Conservation (phyloP, 768 basidiomycete genomes). For the Collybia sordida region DNA sequence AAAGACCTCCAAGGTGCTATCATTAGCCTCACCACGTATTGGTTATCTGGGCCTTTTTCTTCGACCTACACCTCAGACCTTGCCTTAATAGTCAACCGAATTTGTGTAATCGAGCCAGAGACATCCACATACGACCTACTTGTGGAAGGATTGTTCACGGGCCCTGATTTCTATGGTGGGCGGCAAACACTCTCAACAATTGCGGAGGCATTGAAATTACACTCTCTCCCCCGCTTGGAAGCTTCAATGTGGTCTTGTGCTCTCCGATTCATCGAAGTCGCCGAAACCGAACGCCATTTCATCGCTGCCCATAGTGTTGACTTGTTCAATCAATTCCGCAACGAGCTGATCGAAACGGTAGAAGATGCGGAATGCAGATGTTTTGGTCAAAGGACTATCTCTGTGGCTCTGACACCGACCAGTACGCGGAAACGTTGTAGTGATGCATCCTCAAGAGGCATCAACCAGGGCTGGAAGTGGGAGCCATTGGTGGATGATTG, state of each 20-base stretch:
- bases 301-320: slow-evolving; percentile 13
- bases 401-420: too few relatives aligned
- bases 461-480: slow-evolving; percentile 41
- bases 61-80: background rate
- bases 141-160: slow-evolving; percentile 12
- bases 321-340: slow-evolving; percentile 33
- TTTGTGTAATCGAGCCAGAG: slow-evolving; percentile 25
- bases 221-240: slow-evolving; percentile 39
- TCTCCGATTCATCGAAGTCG: slow-evolving; percentile 44
- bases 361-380: slow-evolving; percentile 54
- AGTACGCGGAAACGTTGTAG: too few relatives aligned
- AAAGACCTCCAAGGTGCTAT: slow-evolving; percentile 9
- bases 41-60: slow-evolving; percentile 8
- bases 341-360: slow-evolving; percentile 40
- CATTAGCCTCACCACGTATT: slow-evolving; percentile 12
- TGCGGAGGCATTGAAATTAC: slow-evolving; percentile 26
- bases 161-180: slow-evolving; percentile 9
- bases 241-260: slow-evolving; percentile 54
- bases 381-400: slow-evolving; percentile 26
- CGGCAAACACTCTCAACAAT: slow-evolving; percentile 21
- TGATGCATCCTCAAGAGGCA: background rate
- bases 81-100: slow-evolving; percentile 19
- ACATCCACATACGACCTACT: slow-evolving; percentile 18
- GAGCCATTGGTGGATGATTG: slow-evolving; percentile 46
- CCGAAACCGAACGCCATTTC: slow-evolving; percentile 17